phyloP scores from a whole-genome alignment of 2,329 filamentous ascomycete genomes.

The Elsinoe ampelina region DNA sequence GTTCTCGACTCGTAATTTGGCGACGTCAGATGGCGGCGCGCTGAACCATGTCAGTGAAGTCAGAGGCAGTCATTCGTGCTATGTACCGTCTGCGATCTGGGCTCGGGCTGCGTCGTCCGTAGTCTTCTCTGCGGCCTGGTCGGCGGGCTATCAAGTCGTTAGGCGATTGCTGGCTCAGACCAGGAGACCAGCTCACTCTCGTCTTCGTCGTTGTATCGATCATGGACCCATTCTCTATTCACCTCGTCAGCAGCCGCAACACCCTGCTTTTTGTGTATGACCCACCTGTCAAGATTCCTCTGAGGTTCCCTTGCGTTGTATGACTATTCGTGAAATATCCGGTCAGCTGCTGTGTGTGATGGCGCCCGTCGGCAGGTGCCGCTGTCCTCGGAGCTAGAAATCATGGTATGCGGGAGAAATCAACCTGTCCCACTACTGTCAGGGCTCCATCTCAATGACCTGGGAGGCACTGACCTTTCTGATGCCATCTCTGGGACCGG shows the following conservation, averaged over 20 bases:
- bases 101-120: constrained; percentile 23
- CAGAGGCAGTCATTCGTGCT: background rate
- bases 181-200: constrained; percentile 22
- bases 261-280: constrained; percentile 15
- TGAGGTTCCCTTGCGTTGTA: constrained; percentile 40
- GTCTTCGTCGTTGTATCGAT: constrained; percentile 68
- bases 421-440: constrained; percentile 7
- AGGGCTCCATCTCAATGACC: background rate
- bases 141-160: constrained; percentile 17
- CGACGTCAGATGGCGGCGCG: constrained; percentile 35
- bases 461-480: constrained; percentile 18
- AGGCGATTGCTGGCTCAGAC: constrained; percentile 18
- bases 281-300: constrained; percentile 62
- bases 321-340: constrained; percentile 29
- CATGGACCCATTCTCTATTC: constrained; percentile 80
- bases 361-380: background rate
- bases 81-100: constrained; percentile 21
- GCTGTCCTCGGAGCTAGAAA: constrained; percentile 18
- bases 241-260: constrained; percentile 17
- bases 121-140: constrained; percentile 15
- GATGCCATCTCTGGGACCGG: constrained; percentile 15
- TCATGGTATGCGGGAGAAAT: constrained; percentile 20
- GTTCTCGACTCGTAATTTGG: constrained; percentile 77
- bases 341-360: constrained; percentile 13
- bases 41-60: background rate